A percentile compares a stretch with the other conserved stretches of the same genome.
These are phyloP conservation scores for Lactifluus echinatus DNA, from an alignment of 768 basidiomycete genomes.

Conservation along the genomic window DNA sequence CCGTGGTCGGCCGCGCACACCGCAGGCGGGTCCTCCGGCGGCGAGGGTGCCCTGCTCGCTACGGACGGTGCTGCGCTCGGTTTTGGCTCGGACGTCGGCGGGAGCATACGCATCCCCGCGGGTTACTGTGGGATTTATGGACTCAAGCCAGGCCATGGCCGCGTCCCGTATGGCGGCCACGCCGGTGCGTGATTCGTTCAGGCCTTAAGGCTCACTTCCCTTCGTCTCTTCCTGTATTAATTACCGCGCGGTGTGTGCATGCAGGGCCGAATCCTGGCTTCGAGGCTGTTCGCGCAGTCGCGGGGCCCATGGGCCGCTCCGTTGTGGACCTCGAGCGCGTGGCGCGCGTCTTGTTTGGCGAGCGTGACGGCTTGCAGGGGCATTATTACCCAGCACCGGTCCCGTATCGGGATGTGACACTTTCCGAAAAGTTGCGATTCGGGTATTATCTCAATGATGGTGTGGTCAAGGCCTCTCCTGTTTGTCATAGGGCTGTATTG, in stretches of 20 bases:
- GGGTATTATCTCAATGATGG: slow-evolving; percentile 58
- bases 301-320: slow-evolving; percentile 63
- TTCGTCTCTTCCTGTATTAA: background rate
- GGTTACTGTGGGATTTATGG: slow-evolving; percentile 73
- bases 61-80: slow-evolving; percentile 78
- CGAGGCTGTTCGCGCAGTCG: slow-evolving; percentile 48
- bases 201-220: too few species aligned
- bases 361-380: background rate
- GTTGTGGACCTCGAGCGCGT: slow-evolving; percentile 62
- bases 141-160: slow-evolving; percentile 57
- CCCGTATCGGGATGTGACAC: slow-evolving; percentile 48
- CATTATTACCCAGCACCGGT: slow-evolving; percentile 36
- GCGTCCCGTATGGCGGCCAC: slow-evolving; percentile 45
- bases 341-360: slow-evolving; percentile 44
- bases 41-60: slow-evolving; percentile 67
- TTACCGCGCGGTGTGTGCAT: background rate
- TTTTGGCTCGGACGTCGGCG: slow-evolving; percentile 77
- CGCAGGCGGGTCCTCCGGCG: slow-evolving; percentile 17
- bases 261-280: slow-evolving; percentile 59
- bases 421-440: slow-evolving; percentile 55
- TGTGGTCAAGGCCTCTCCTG: slow-evolving; percentile 15
- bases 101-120: slow-evolving; percentile 74
- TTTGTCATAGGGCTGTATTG: slow-evolving; percentile 29
- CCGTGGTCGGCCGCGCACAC: slow-evolving; percentile 42
- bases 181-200: slow-evolving; percentile 28